These are phyloP conservation scores for Hanseniaspora lindneri DNA, from an alignment of 805 yeast species.

Conservation along the genomic window DNA sequence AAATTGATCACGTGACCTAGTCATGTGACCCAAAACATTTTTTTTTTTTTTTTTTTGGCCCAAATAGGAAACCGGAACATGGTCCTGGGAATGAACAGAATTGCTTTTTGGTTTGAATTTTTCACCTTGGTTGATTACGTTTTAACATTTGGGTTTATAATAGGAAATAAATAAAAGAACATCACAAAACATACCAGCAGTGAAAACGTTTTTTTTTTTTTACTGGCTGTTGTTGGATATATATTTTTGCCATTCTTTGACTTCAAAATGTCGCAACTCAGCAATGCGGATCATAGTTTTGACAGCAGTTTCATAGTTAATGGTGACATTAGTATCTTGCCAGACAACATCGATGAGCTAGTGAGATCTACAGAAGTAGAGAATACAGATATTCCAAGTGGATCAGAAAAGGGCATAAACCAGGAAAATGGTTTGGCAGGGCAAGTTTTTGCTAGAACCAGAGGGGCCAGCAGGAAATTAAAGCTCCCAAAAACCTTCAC, in stretches of 20 bases:
- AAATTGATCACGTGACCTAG: no score
- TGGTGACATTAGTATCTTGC: constrained; percentile 12
- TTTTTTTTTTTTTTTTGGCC: no score
- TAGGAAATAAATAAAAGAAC: no score
- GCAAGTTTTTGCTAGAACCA: constrained; percentile 2
- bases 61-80: no score
- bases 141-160: no score
- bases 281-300: background rate
- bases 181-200: no score
- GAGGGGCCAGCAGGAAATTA: background rate
- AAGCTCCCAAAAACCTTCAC: constrained; percentile 6
- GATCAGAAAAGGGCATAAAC: no score
- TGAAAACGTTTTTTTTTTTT: no score
- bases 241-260: background rate
- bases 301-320: constrained; percentile 9
- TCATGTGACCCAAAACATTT: no score
- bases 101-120: no score
- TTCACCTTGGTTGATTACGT: no score
- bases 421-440: constrained; percentile 5
- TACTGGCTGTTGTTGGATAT: background rate
- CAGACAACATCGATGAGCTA: background rate
- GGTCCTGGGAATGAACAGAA: no score
- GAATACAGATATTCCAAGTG: background rate
- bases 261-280: constrained; percentile 5
- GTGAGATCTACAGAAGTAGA: background rate